Evolutionary conservation across 257 asterid genomes (phyloP).

Genomic region (Hygrophila difformis): DNA sequence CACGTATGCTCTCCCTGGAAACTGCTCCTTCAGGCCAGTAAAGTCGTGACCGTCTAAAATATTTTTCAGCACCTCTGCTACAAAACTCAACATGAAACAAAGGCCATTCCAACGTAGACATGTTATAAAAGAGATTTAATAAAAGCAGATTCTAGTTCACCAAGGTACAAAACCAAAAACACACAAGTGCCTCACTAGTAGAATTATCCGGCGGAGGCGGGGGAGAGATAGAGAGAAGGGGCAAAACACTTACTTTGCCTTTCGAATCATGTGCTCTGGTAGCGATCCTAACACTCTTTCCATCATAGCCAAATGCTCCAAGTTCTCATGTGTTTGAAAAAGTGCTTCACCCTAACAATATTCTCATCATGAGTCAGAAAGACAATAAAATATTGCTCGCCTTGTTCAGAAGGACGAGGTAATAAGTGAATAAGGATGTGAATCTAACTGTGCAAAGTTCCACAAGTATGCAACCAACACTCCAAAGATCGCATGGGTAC

Average conservation of each 20-base stretch:
- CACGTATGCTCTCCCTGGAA: slow-evolving; percentile 47
- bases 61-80: slow-evolving; percentile 38
- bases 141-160: too few relatives aligned
- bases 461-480: slow-evolving; percentile 46
- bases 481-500: slow-evolving; percentile 48
- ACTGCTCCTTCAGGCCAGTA: slow-evolving; percentile 60
- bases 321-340: slow-evolving; percentile 45
- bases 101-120: neutral
- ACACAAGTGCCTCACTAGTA: too few relatives aligned
- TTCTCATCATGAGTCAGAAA: slow-evolving; percentile 10
- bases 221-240: too few relatives aligned
- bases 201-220: too few relatives aligned
- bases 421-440: slow-evolving; percentile 9
- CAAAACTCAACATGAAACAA: slow-evolving; percentile 15
- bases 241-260: slow-evolving; percentile 26
- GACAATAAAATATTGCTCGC: neutral
- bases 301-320: slow-evolving; percentile 68
- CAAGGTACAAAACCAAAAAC: too few relatives aligned
- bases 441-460: slow-evolving; percentile 46
- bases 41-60: slow-evolving; percentile 33
- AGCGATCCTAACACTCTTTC: slow-evolving; percentile 47
- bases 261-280: slow-evolving; percentile 44
- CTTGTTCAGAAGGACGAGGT: neutral
- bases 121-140: too few relatives aligned
- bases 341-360: slow-evolving; percentile 35